A percentile compares a stretch with the other conserved stretches of the same genome.
phyloP scores from a whole-genome alignment of 306 rosid species.

The Albizia julibrissin region DNA sequence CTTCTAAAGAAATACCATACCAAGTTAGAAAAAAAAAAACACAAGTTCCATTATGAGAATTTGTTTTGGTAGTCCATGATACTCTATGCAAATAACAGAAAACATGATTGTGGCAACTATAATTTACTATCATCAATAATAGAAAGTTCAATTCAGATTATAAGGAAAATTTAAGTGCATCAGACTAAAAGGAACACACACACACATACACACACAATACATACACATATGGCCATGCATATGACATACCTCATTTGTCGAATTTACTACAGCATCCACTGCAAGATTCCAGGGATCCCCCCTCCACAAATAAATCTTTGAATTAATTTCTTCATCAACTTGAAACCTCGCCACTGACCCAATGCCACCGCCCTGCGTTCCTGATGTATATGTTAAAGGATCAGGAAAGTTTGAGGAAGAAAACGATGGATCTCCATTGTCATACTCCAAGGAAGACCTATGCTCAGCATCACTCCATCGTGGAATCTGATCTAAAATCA shows the following conservation, averaged over 20 bases:
- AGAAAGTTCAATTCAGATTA: conserved; percentile 4
- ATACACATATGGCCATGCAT: background rate
- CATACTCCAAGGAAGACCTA: conserved; percentile 57
- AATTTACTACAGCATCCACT: conserved; percentile 97
- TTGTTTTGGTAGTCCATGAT: conserved; percentile 4
- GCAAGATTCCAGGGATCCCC: conserved; percentile 98
- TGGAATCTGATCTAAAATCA: conserved; percentile 87
- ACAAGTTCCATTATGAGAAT: conserved; percentile 1
- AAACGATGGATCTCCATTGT: conserved; percentile 65
- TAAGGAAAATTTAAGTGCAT: background rate
- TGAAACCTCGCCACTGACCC: conserved; percentile 77
- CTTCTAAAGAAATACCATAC: conserved; percentile 9
- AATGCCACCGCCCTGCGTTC: conserved; percentile 45
- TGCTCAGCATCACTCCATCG: conserved; percentile 92
- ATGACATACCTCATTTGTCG: conserved; percentile 85
- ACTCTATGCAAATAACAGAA: background rate
- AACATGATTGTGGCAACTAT: background rate
- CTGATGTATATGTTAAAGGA: conserved; percentile 65
- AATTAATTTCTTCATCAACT: conserved; percentile 77
- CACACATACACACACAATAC: background rate
- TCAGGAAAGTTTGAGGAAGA: conserved; percentile 70
- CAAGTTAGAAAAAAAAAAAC: conserved; percentile 4
- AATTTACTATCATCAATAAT: conserved; percentile 11
- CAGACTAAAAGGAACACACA: background rate
- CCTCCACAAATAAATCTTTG: conserved; percentile 90